Base-by-base conservation (phyloP, 192 early-diverging fungal genomes). In the Ambispora gerdemannii region DNA sequence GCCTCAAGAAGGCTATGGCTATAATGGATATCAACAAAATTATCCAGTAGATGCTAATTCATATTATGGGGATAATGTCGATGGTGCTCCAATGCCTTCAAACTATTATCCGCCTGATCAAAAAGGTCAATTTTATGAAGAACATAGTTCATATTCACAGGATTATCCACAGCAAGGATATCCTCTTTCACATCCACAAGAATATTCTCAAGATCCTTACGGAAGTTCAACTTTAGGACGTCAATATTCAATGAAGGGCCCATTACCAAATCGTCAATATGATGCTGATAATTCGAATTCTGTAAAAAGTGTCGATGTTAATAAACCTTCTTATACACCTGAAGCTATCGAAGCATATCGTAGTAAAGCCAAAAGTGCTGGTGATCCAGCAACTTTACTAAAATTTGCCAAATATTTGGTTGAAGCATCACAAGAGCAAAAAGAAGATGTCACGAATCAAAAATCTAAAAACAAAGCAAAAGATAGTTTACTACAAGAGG, bases 331-430 rank as follows among this genome's bases (percentile, higher is more conserved):
- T 24, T 79, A 58, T 72, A 72, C 51, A 15, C 70, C 58, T 3
- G 75, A 83, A 35, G 76, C 75, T 35, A 66, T 83, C 28, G 74
- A 72, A 28, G 51, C 66, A 33, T 77, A 76, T 55, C 77, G 86
- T 13, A 43, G 78, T 36, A 74, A 83, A 11, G 82, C 79, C 17
- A 86, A 80, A 76, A 73, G 73, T 17, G 85, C 77, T 47, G 80
- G 80, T 59, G 94, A 97, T 80, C 89, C 89, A 7, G 78, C 74
- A 3, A 82, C 86, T 27, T 91, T 92, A 76, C 82, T 97, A 33
- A 87, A 89, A 34, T 95, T 95, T 81, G 97, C 91, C 38, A 90
- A 92, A 72, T 92, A 92, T 62, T 74, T 97, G 35, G 86, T 97
- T 25, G 87, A 91, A 58, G 86, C 89, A 4, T 91, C 90, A 1